Conservation (phyloP, 345 rosid genomes). For the Erucastrum elatum region DNA sequence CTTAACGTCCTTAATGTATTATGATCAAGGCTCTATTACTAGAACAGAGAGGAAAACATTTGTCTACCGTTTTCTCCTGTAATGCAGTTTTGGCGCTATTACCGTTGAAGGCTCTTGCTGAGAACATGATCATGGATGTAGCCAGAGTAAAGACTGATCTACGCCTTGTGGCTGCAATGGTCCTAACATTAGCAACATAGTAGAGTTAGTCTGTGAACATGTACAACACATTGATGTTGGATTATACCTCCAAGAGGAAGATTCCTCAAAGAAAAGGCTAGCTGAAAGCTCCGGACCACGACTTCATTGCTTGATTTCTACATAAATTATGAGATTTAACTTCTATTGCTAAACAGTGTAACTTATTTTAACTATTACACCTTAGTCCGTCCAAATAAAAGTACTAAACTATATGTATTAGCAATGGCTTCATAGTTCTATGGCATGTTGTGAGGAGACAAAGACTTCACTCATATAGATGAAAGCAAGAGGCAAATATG, state of each 20-base stretch:
- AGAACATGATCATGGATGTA: slow-evolving; percentile 60
- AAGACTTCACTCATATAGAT: slow-evolving; percentile 71
- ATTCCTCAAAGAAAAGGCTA: slow-evolving; percentile 62
- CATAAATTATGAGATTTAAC: too few species aligned
- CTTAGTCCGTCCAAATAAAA: slow-evolving; percentile 66
- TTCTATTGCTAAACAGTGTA: too few species aligned
- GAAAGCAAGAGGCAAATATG: slow-evolving; percentile 68
- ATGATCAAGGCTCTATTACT: neutral
- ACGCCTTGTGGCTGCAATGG: slow-evolving; percentile 63
- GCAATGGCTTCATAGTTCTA: slow-evolving; percentile 80
- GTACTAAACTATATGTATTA: slow-evolving; percentile 63
- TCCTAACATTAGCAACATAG: slow-evolving; percentile 45
- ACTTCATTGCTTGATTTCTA: slow-evolving; percentile 61
- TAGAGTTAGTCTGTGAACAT: too few species aligned
- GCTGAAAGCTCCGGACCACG: slow-evolving; percentile 61
- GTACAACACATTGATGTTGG: too few species aligned
- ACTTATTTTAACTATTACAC: slow-evolving; percentile 37
- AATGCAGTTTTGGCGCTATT: slow-evolving; percentile 54
- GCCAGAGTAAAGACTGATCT: slow-evolving; percentile 60
- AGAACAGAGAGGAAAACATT: neutral
- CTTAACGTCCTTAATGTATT: too few species aligned
- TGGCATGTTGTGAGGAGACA: slow-evolving; percentile 64
- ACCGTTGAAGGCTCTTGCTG: slow-evolving; percentile 59
- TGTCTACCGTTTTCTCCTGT: slow-evolving; percentile 52
- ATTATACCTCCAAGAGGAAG: slow-evolving; percentile 54